Conservation (phyloP, 2,329 filamentous ascomycete genomes). For the Botryosphaeria dothidea region DNA sequence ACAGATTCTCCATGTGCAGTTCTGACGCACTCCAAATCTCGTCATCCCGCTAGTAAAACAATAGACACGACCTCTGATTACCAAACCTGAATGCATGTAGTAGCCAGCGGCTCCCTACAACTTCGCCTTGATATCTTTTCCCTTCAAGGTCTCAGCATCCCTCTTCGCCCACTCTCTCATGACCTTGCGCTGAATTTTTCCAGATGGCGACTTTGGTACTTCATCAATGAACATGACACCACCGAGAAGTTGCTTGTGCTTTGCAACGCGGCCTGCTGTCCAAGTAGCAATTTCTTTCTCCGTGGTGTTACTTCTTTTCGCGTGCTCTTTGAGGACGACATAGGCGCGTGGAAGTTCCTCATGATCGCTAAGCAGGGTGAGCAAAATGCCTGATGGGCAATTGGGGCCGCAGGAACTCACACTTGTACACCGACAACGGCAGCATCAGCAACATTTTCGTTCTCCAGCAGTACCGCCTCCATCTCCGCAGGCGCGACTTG, state of each 20-base stretch:
- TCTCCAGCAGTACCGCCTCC: slow-evolving; percentile 11
- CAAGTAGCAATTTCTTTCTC: slow-evolving; percentile 39
- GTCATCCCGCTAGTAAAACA: too few species aligned
- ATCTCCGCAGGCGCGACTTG: slow-evolving; percentile 20
- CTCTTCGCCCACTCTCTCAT: slow-evolving; percentile 33
- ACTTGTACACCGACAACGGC: slow-evolving; percentile 24
- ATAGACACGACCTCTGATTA: too few species aligned
- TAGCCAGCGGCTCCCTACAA: neutral
- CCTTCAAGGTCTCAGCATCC: slow-evolving; percentile 24
- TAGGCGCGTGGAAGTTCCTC: slow-evolving; percentile 38
- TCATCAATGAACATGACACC: slow-evolving; percentile 38
- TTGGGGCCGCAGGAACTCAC: too few species aligned
- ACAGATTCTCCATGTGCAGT: too few species aligned
- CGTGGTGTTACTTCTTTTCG: slow-evolving; percentile 29
- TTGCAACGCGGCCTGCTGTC: slow-evolving; percentile 40
- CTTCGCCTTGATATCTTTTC: neutral
- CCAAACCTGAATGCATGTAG: too few species aligned
- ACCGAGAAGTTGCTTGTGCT: slow-evolving; percentile 42
- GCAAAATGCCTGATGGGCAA: too few species aligned
- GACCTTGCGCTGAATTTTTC: slow-evolving; percentile 36
- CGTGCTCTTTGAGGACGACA: slow-evolving; percentile 30
- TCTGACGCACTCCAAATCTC: too few species aligned
- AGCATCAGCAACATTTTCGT: slow-evolving; percentile 9
- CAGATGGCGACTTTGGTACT: slow-evolving; percentile 35
- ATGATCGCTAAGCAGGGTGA: slow-evolving; percentile 22